Base-by-base conservation (phyloP, 768 basidiomycete genomes). In the Cubamyces sp. region DNA sequence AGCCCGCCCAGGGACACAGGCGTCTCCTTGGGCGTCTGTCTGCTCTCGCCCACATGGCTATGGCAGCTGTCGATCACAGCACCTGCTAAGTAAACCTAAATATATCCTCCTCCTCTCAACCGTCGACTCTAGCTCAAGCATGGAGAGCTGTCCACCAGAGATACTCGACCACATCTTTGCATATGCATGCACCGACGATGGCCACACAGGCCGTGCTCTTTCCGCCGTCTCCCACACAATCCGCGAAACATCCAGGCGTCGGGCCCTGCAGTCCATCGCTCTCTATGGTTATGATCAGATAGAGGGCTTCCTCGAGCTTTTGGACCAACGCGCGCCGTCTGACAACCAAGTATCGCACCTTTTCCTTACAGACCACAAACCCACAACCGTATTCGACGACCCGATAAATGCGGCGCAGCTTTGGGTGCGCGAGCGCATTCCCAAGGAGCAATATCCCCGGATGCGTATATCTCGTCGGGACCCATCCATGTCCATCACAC, bases 61-160 rank as follows among this genome's bases (percentile, higher is more conserved):
- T 28, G 48, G 48, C 48, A 49, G 25, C 48, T 49, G 48, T 49
- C 48, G 48, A 49, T 49, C 48, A 49, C 4, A 34, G 9, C 34
- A 11, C 34, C 9, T 34, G 34, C 25, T 49, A 16, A 12, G 28
- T 49, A 16, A 12, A 49, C 3, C 45, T 46, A 46, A 21, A 8
- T 23, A 19, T 46, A 46, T 11, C 34, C 34, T 11, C 34, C 34
- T 34, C 34, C 9, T 11, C 9, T 34, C 34, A 34, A 34, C 28
- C 28, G n/a, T 18, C 43, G 18, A 18, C 8, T 21, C n/a, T 16
- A 45, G 3, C 43, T 18, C 43, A 21, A 46, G 23, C 11, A 46
- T 46, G 45, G n/a, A 46, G 23, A 19, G 19, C 14, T 46, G 45
- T 46, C 45, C 45, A 21, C 19, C 19, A 46, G 45, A 46, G 23